Percentiles rank a stretch among this genome's conserved stretches.
Conservation (phyloP, 2,329 filamentous ascomycete genomes). For the Orbilia blumenaviensis region DNA sequence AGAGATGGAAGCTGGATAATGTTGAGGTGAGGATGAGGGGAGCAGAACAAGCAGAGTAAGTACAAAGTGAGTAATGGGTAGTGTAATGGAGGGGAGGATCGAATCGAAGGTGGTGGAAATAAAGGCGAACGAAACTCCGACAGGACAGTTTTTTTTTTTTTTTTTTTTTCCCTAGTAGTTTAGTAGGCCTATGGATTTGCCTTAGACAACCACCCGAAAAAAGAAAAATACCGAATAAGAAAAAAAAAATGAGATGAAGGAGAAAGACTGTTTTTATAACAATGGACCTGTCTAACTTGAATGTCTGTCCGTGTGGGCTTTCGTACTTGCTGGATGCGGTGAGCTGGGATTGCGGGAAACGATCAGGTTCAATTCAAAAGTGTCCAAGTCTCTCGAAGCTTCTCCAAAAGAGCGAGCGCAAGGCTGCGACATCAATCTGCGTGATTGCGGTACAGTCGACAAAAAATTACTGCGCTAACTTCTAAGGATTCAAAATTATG, state of each 20-base stretch:
- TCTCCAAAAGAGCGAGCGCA: not conserved
- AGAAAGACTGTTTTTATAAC: not conserved
- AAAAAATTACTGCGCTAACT: not conserved
- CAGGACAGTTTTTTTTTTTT: slow-evolving; percentile 15
- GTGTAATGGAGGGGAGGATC: slow-evolving; percentile 12
- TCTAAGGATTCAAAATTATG: slow-evolving; percentile 36
- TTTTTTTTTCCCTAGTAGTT: not conserved
- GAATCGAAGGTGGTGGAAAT: slow-evolving; percentile 51
- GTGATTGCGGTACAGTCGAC: not conserved
- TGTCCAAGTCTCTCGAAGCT: slow-evolving; percentile 25
- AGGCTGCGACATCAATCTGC: slow-evolving; percentile 11
- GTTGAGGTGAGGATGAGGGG: not conserved
- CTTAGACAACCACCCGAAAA: slow-evolving; percentile 13
- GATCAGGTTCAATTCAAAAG: no score
- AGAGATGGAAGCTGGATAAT: slow-evolving; percentile 29
- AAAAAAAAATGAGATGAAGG: not conserved
- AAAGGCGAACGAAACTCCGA: slow-evolving; percentile 13
- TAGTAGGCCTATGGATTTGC: slow-evolving; percentile 1
- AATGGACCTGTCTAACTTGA: no score
- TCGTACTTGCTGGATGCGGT: not conserved
- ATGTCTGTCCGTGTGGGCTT: no score
- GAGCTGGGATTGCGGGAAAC: not conserved
- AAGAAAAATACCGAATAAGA: not conserved
- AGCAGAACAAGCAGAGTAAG: not conserved
- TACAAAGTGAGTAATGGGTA: not conserved